Base-by-base conservation (phyloP, 768 basidiomycete species). In the Tremella yokohamensis region DNA sequence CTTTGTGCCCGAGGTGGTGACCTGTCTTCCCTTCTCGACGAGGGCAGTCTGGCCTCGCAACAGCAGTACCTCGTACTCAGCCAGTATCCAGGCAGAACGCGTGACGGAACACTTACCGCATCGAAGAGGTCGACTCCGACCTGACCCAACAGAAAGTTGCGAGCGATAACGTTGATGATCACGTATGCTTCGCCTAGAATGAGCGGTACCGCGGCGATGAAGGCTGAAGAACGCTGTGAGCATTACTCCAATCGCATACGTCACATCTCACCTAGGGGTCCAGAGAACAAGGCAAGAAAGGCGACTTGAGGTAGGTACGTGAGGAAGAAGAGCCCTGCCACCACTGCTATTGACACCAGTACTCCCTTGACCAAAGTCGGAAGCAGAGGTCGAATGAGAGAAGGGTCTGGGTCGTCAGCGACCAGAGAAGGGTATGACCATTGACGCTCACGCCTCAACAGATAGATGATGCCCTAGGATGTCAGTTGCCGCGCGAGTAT, bases 291-390 rank as follows among this genome's bases (percentile, higher is more conserved):
- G 1, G 84, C 81, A 39, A 85, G 82, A 48, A 87, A 70, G 40
- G 83, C 84, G 37, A 84, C 82, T 67, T 86, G 85, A 1, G 87
- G 87, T 8, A 86, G 65, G 76, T 85, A 88, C 47, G 77, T 71
- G 59, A 78, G 72, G 44, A 69, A 51, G 65, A 85, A 84, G 63
- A 85, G 62, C 2, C 53, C 58, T 6, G 59, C 58, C 50, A 78
- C 63, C 37, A 79, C 69, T 9, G 53, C 68, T 26, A 73, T 19
- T 0, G 71, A 70, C 29, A 73, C 52, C 13, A 66, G 37, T 12
- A 67, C 56, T 7, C 72, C 71, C 53, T 72, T 73, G 61, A 73
- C 24, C 3, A 77, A 53, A 16, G 69, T 64, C 3, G 76, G 76
- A 19, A 74, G 15, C 18, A 77, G 58, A 9, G 76, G 76, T 34